These are phyloP conservation scores for Podila verticillata DNA, from an alignment of 192 early-diverging fungal genomes.

Conservation along the genomic window DNA sequence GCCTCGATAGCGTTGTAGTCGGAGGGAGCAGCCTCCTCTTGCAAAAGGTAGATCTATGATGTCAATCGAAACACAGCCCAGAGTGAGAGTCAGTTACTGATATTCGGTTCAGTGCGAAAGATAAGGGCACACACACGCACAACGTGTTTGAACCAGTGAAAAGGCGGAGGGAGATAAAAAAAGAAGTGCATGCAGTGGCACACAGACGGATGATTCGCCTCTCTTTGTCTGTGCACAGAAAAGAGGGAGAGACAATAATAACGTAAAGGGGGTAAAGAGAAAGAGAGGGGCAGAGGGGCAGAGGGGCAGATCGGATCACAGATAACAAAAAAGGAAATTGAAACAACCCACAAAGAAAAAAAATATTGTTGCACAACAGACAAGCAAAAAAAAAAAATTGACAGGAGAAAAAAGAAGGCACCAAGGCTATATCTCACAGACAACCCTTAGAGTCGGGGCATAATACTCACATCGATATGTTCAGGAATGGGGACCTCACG, in stretches of 20 bases:
- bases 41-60: slow-evolving; percentile 86
- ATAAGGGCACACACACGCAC: neutral
- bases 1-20: slow-evolving; percentile 92
- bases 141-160: neutral
- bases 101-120: no score
- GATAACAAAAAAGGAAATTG: neutral
- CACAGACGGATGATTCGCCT: neutral
- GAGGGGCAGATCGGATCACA: neutral
- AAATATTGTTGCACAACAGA: neutral
- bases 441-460: neutral
- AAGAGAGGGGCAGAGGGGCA: neutral
- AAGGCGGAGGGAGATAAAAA: neutral
- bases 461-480: slow-evolving; percentile 85
- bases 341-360: neutral
- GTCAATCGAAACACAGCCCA: neutral
- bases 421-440: neutral
- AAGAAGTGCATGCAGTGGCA: neutral
- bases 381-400: slow-evolving; percentile 2
- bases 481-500: slow-evolving; percentile 96
- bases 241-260: neutral
- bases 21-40: slow-evolving; percentile 95
- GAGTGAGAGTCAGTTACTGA: neutral
- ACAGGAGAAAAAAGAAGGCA: neutral
- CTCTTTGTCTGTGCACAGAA: neutral
- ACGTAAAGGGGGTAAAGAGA: slow-evolving; percentile 7